phyloP scores from a whole-genome alignment of 495 filamentous ascomycete species.

The Annulohypoxylon maeteangense region DNA sequence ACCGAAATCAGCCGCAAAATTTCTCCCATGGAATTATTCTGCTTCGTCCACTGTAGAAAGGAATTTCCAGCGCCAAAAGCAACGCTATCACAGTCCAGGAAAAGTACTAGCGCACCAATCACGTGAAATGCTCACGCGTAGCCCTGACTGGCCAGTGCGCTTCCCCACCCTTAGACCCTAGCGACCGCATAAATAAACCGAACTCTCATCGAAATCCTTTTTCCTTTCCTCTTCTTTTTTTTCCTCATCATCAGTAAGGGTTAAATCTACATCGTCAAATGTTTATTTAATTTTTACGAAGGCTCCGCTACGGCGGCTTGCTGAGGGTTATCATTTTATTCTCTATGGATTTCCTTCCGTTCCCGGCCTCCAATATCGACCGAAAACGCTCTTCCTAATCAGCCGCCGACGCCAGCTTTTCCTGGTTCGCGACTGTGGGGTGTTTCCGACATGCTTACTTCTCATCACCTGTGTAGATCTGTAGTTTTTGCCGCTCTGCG shows the following conservation, averaged over 20 bases:
- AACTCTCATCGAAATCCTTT: slow-evolving; percentile 7
- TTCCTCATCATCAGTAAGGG: slow-evolving; percentile 62
- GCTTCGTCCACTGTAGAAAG: no score
- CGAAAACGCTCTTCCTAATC: slow-evolving; percentile 52
- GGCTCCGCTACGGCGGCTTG: slow-evolving; percentile 64
- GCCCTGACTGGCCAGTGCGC: slow-evolving; percentile 9
- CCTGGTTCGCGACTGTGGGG: slow-evolving; percentile 65
- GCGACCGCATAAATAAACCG: slow-evolving; percentile 38
- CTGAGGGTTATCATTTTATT: slow-evolving; percentile 61
- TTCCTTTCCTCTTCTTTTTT: slow-evolving; percentile 40
- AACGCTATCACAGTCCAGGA: no score
- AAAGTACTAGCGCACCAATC: slow-evolving; percentile 7
- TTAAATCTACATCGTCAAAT: slow-evolving; percentile 55
- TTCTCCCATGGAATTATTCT: no score
- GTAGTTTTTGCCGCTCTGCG: not conserved
- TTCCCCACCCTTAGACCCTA: slow-evolving; percentile 17
- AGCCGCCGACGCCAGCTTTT: slow-evolving; percentile 52
- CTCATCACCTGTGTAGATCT: not conserved
- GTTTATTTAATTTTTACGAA: slow-evolving; percentile 55
- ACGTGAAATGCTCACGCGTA: not conserved
- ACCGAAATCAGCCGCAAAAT: no score
- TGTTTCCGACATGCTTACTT: slow-evolving; percentile 56
- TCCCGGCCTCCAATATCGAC: slow-evolving; percentile 58
- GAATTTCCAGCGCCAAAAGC: no score
- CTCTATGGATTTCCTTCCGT: slow-evolving; percentile 64